Percentiles rank a stretch among this genome's conserved stretches.
Evolutionary conservation across 2,329 filamentous ascomycete species (phyloP).

Genomic region (Aciculosporium take): DNA sequence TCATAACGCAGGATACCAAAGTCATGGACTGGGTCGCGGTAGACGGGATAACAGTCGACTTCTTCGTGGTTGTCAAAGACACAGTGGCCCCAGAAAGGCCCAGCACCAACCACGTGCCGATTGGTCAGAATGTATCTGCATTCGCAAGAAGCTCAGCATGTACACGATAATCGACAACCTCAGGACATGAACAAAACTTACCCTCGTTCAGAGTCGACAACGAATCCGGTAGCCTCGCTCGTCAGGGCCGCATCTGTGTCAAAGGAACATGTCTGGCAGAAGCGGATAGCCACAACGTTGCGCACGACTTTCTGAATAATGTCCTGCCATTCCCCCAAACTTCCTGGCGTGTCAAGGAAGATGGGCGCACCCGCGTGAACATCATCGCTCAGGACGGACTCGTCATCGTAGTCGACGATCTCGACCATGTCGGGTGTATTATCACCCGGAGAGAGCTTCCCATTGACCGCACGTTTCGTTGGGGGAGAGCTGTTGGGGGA

Average conservation of each 20-base stretch:
- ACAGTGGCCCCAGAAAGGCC: conserved; percentile 95
- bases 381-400: conserved; percentile 28
- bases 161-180: neutral
- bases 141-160: neutral
- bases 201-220: conserved; percentile 86
- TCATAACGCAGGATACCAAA: conserved; percentile 96
- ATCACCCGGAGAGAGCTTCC: conserved; percentile 33
- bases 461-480: conserved; percentile 27
- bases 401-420: conserved; percentile 23
- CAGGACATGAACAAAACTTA: conserved; percentile 25
- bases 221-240: conserved; percentile 93
- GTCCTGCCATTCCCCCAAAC: conserved; percentile 67
- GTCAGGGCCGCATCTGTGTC: conserved; percentile 91
- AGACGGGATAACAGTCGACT: conserved; percentile 91
- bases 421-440: conserved; percentile 31
- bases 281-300: conserved; percentile 96
- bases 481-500: conserved; percentile 23
- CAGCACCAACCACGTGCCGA: conserved; percentile 84
- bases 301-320: conserved; percentile 89
- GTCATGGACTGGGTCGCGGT: conserved; percentile 95
- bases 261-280: conserved; percentile 95
- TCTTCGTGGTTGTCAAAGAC: conserved; percentile 98
- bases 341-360: conserved; percentile 24
- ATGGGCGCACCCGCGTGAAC: conserved; percentile 19
- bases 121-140: conserved; percentile 67